Evolutionary conservation across 768 basidiomycete species (phyloP).

Genomic region (Hemileccinum rubropunctum): DNA sequence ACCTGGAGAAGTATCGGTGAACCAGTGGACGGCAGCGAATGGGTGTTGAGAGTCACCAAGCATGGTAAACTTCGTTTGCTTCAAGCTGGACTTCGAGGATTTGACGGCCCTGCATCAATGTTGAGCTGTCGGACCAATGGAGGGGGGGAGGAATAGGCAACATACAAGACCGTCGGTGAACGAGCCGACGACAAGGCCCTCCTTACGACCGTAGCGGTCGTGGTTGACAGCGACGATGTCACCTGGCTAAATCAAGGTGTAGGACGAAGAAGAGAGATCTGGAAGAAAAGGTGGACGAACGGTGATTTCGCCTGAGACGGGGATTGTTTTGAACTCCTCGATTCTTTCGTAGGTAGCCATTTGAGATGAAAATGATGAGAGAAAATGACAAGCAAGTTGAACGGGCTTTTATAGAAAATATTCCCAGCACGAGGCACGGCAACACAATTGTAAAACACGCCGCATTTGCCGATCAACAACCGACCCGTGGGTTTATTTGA

Average conservation of each 20-base stretch:
- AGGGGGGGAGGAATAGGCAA: slow-evolving; percentile 9
- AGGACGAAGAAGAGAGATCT: background rate
- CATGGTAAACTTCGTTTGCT: slow-evolving; percentile 60
- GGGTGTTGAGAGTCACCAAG: slow-evolving; percentile 44
- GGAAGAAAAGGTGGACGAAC: slow-evolving; percentile 19
- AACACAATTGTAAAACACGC: background rate
- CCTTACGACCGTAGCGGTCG: slow-evolving; percentile 57
- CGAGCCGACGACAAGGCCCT: slow-evolving; percentile 79
- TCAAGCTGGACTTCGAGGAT: slow-evolving; percentile 83
- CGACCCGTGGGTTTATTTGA: too few species aligned
- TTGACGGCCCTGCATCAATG: slow-evolving; percentile 62
- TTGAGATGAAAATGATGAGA: slow-evolving; percentile 22
- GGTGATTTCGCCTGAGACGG: slow-evolving; percentile 36
- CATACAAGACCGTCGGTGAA: slow-evolving; percentile 69
- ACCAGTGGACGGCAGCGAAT: background rate
- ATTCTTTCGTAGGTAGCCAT: slow-evolving; percentile 40
- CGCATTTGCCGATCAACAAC: too few species aligned
- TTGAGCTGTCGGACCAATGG: background rate
- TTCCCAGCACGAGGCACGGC: slow-evolving; percentile 23
- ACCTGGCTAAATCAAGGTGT: slow-evolving; percentile 50
- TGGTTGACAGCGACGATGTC: slow-evolving; percentile 79
- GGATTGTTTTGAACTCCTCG: slow-evolving; percentile 27
- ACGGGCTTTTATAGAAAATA: slow-evolving; percentile 51
- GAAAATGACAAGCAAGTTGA: slow-evolving; percentile 19
- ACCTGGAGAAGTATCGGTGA: slow-evolving; percentile 41